These are phyloP conservation scores for Eimeria praecox DNA, from an alignment of 169 alveolate genomes.

Conservation along the genomic window DNA sequence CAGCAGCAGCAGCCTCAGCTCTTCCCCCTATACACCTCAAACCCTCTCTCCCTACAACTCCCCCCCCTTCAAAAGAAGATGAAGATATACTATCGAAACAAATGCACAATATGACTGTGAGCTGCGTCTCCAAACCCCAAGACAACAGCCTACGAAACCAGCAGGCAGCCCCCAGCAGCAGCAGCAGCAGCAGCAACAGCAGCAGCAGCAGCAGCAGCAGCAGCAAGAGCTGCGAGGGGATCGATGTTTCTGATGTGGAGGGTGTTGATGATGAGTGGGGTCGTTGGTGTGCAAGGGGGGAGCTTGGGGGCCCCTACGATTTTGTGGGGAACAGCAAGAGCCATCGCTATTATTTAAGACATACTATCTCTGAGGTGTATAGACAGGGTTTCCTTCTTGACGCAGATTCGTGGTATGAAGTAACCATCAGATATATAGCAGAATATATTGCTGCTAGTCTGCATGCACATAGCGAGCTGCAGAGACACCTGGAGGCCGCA, in stretches of 20 bases:
- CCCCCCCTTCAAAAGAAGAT: not conserved
- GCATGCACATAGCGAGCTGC: constrained; percentile 56
- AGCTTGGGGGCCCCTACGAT: not conserved
- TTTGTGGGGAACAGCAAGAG: constrained; percentile 33
- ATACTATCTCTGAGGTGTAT: constrained; percentile 19
- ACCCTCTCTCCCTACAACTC: not conserved
- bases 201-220: constrained; percentile 38
- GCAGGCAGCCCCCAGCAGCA: too few species aligned
- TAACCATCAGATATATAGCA: constrained; percentile 39
- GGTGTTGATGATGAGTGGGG: too few species aligned
- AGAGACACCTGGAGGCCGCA: not conserved
- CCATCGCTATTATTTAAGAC: constrained; percentile 2
- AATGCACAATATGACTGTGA: too few species aligned
- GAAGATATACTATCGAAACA: too few species aligned
- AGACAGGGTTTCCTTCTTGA: constrained; percentile 72
- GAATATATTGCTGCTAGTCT: constrained; percentile 25
- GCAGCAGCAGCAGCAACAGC: constrained; percentile 31
- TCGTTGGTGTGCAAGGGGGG: too few species aligned
- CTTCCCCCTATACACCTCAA: not conserved
- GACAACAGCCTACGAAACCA: too few species aligned
- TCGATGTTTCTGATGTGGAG: not conserved
- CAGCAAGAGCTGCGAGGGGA: not conserved
- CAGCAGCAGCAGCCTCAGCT: constrained; percentile 13
- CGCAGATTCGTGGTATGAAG: constrained; percentile 30
- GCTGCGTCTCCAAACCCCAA: too few species aligned